Percentiles rank a stretch among this genome's conserved stretches.
phyloP scores from a whole-genome alignment of 495 filamentous ascomycete genomes.

The Podospora bellae-mahoneyi region DNA sequence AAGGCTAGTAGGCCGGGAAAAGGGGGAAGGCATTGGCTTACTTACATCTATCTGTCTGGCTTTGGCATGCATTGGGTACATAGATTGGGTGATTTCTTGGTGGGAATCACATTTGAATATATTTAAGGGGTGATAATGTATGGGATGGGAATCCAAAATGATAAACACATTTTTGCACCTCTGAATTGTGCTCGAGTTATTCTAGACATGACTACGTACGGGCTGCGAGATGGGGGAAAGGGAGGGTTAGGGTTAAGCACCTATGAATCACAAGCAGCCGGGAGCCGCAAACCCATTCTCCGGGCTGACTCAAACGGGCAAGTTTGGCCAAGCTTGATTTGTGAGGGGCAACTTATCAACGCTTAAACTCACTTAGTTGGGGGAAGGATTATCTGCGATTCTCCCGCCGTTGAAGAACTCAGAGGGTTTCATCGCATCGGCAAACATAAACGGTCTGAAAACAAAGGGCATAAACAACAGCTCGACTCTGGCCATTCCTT shows the following conservation, averaged over 20 bases:
- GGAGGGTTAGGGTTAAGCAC: background rate
- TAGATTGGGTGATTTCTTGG: background rate
- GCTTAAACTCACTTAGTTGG: background rate
- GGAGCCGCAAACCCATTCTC: background rate
- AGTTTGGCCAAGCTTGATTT: background rate
- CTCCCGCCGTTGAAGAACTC: too few relatives aligned
- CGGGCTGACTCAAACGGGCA: slow-evolving; percentile 20
- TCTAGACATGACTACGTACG: too few relatives aligned
- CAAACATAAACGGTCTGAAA: background rate
- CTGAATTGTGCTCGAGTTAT: too few relatives aligned
- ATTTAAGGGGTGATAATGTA: background rate
- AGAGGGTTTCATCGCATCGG: background rate
- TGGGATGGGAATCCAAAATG: background rate
- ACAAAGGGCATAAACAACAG: background rate
- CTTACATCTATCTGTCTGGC: background rate
- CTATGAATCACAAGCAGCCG: background rate
- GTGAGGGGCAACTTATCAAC: background rate
- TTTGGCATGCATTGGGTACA: background rate
- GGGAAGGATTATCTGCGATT: too few relatives aligned
- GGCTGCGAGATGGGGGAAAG: too few relatives aligned
- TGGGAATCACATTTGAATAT: background rate
- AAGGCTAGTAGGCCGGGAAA: background rate
- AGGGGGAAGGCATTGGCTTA: background rate
- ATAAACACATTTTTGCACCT: too few relatives aligned
- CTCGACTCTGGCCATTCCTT: background rate